Percentiles rank a stretch among this genome's conserved stretches.
Evolutionary conservation across 169 alveolate genomes (phyloP).

Genomic region (Plasmodium yoelii): DNA sequence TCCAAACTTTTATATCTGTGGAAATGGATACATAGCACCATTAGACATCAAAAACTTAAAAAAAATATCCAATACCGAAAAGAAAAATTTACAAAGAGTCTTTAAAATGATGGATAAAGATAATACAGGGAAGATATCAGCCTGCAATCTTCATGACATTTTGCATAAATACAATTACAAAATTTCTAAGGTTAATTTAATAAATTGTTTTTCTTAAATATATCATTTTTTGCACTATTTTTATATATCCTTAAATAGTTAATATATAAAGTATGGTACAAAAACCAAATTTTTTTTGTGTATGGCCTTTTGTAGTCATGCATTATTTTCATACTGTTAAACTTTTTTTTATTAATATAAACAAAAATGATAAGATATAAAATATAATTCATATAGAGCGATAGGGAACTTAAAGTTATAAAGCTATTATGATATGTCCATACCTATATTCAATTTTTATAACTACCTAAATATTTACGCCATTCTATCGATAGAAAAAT

Average conservation of each 20-base stretch:
- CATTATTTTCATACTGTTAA: no score
- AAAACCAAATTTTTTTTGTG: no score
- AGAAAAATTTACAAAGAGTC: constrained; percentile 65
- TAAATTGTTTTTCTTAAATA: neutral
- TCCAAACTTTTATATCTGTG: constrained; percentile 70
- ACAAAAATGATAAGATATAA: no score
- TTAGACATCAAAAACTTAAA: constrained; percentile 69
- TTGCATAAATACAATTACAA: constrained; percentile 61
- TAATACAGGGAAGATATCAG: constrained; percentile 72
- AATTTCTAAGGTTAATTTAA: constrained; percentile 62
- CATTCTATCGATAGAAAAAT: no score
- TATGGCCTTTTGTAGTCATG: no score
- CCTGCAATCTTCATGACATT: constrained; percentile 64
- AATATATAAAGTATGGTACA: neutral
- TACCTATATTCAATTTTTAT: no score
- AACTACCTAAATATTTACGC: no score
- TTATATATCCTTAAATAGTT: constrained; percentile 8
- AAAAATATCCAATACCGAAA: constrained; percentile 65
- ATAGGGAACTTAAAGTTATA: no score
- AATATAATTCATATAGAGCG: no score
- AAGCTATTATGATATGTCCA: no score
- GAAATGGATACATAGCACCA: constrained; percentile 76
- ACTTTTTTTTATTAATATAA: no score
- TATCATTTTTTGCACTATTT: neutral
- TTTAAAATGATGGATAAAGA: constrained; percentile 74